Conservation (phyloP, 75 land plant genomes). For the Azolla pinnata region DNA sequence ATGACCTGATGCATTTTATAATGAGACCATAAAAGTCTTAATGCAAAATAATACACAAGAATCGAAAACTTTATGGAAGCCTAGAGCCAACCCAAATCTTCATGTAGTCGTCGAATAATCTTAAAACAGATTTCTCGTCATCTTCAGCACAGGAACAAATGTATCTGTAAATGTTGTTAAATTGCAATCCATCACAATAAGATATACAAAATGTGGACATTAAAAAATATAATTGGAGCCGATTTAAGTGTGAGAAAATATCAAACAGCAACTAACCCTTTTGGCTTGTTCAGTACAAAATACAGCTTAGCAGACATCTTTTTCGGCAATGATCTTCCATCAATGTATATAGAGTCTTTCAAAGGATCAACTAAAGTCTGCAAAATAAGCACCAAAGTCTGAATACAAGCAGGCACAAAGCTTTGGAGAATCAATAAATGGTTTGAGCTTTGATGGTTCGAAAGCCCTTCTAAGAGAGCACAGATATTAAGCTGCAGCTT, state of each 20-base stretch:
- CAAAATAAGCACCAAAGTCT: no score
- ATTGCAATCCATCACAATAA: no score
- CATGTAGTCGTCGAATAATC: slow-evolving; percentile 61
- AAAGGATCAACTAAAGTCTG: slow-evolving; percentile 88
- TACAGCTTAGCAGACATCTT: slow-evolving; percentile 86
- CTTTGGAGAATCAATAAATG: no score
- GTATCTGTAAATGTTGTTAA: slow-evolving; percentile 68
- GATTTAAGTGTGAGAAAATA: background rate
- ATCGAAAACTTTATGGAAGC: slow-evolving; percentile 4
- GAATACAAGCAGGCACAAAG: no score
- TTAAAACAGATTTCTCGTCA: slow-evolving; percentile 57
- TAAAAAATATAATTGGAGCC: background rate
- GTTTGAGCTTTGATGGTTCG: no score
- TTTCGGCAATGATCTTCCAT: slow-evolving; percentile 78
- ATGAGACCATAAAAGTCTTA: no score
- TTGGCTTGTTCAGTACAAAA: slow-evolving; percentile 93
- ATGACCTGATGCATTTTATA: no score
- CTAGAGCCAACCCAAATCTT: slow-evolving; percentile 62
- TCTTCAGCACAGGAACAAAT: slow-evolving; percentile 84
- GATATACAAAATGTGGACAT: no score
- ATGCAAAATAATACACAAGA: background rate
- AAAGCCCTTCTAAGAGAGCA: no score
- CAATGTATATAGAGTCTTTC: slow-evolving; percentile 74
- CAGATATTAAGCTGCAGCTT: no score
- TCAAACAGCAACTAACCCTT: slow-evolving; percentile 77